Conservation (phyloP, 805 yeast genomes). For the Kodamaea leandrae region DNA sequence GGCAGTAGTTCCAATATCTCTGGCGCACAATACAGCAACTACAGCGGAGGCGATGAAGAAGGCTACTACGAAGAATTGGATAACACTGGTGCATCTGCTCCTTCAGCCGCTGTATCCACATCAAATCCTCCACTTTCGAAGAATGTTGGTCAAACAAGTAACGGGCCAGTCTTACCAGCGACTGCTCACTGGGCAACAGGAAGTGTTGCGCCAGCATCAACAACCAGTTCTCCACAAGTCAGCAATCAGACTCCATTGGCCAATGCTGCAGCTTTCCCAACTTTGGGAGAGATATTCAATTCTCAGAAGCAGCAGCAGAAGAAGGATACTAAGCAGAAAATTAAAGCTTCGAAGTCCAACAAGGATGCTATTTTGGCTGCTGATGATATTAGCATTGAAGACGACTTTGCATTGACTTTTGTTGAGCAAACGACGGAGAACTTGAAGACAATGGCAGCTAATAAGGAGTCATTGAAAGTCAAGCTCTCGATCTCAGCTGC, state of each 20-base stretch:
- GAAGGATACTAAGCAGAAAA: slow-evolving; percentile 28
- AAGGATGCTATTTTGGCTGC: slow-evolving; percentile 35
- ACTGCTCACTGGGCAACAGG: slow-evolving; percentile 63
- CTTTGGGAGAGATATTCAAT: slow-evolving; percentile 48
- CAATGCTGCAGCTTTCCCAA: slow-evolving; percentile 56
- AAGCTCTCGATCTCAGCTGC: slow-evolving; percentile 25
- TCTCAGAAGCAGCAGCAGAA: slow-evolving; percentile 34
- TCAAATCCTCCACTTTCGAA: background rate
- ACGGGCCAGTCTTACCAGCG: slow-evolving; percentile 58
- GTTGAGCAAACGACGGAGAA: slow-evolving; percentile 47
- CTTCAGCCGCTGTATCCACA: background rate
- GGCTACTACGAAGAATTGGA: slow-evolving; percentile 10
- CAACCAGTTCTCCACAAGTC: slow-evolving; percentile 38
- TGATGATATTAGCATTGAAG: slow-evolving; percentile 50
- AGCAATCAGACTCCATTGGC: slow-evolving; percentile 37
- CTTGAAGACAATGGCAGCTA: slow-evolving; percentile 37
- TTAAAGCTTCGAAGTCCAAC: slow-evolving; percentile 28
- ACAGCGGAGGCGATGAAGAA: slow-evolving; percentile 15
- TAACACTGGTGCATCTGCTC: background rate
- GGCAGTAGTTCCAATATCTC: slow-evolving; percentile 20
- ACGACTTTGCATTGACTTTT: slow-evolving; percentile 44
- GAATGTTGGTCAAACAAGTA: slow-evolving; percentile 11
- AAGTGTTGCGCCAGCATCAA: slow-evolving; percentile 18
- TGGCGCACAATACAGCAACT: slow-evolving; percentile 12
- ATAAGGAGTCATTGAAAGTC: slow-evolving; percentile 39